A percentile compares a stretch with the other conserved stretches of the same genome.
These are phyloP conservation scores for Diutina mesorugosa DNA, from an alignment of 1,139 yeast genomes.

Conservation along the genomic window DNA sequence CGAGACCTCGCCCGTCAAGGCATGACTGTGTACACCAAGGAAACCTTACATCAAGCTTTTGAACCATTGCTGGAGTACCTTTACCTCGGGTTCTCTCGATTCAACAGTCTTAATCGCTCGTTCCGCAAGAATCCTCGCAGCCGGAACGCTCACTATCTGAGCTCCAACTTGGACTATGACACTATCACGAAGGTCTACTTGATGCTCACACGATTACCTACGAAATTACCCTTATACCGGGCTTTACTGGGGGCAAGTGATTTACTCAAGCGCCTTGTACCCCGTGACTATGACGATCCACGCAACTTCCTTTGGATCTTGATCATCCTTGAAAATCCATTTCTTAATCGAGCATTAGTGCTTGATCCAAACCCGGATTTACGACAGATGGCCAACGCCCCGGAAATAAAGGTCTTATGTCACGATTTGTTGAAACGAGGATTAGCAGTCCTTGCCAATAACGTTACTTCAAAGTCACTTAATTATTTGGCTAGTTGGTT, in stretches of 20 bases:
- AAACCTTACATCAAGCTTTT: slow-evolving; percentile 24
- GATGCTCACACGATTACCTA: slow-evolving; percentile 35
- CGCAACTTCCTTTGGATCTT: slow-evolving; percentile 39
- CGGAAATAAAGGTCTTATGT: slow-evolving; percentile 41
- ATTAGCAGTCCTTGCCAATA: slow-evolving; percentile 51
- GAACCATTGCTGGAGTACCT: slow-evolving; percentile 37
- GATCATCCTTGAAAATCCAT: slow-evolving; percentile 52
- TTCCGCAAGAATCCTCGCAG: slow-evolving; percentile 19
- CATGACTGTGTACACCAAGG: slow-evolving; percentile 9
- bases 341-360: slow-evolving; percentile 31
- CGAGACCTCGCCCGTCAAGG: slow-evolving; percentile 18
- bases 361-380: slow-evolving; percentile 10
- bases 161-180: slow-evolving; percentile 31
- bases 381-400: slow-evolving; percentile 23
- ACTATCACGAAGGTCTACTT: slow-evolving; percentile 32
- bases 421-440: slow-evolving; percentile 56
- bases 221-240: slow-evolving; percentile 43
- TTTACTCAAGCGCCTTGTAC: slow-evolving; percentile 29
- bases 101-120: slow-evolving; percentile 32
- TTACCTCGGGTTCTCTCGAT: slow-evolving; percentile 25
- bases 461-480: slow-evolving; percentile 21
- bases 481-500: slow-evolving; percentile 49
- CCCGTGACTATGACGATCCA: slow-evolving; percentile 21
- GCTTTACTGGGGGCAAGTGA: slow-evolving; percentile 37
- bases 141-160: slow-evolving; percentile 18